Evolutionary conservation across 1,284 basidiomycete species (phyloP), one percentile per base, ranked within the genome.

Genomic region (Xerocomus nothofagi): DNA sequence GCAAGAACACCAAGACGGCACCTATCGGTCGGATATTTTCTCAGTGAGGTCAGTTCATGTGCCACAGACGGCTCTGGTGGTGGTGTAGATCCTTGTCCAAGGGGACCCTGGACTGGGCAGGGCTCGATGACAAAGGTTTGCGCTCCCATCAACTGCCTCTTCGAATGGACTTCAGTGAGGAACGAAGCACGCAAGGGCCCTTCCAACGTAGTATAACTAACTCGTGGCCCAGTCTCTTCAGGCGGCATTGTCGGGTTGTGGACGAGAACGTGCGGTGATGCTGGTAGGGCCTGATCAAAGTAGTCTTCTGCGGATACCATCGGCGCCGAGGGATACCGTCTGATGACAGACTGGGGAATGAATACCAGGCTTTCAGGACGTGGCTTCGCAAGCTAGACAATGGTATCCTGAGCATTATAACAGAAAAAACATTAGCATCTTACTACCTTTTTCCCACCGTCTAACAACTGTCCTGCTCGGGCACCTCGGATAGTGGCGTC

Each of bases 271-370:
- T 38, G 29, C 4, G 34, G 40, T 8, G 43, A 33, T 17, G 26
- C 29, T 30, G 44, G 24, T 12, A 41, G n/a, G 39, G 26, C 26
- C 23, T 45, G 59, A 31, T 36, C 46, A 44, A 39, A 33, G 27
- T 36, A 47, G 36, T 43, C 47, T 18, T 17, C 24, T 3, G 43
- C 8, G 1, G 51, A 47, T 33, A 29, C 23, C 27, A 26, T 44
- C 8, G 50, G 26, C 0, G 30, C 49, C 2, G 58, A 57, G 4
- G 62, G 60, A 42, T 62, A 44, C 24, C 63, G 63, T 36, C 56
- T 50, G 27, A 64, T 43, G 31, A 67, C 65, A 2, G 61, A 66
- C 18, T 60, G 65, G 15, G 61, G 61, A 41, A 63, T 40, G 38
- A 67, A 63, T 6, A 44, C 44, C 29, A 63, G 44, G 27, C 64